phyloP scores from a whole-genome alignment of 164 flowering plant genomes.

The Vitis rupestris region DNA sequence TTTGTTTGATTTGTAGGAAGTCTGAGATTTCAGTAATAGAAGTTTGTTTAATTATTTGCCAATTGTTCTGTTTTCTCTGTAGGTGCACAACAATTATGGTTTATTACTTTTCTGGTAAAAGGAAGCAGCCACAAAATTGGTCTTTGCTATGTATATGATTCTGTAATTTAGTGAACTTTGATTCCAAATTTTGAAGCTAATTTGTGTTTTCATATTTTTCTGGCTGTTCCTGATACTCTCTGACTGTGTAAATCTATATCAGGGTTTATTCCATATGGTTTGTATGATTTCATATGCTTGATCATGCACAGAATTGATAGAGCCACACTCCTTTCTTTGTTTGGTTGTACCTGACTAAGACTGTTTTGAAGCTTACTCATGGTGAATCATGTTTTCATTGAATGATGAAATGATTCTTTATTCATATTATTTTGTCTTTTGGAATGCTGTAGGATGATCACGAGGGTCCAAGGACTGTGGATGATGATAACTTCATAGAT shows the following conservation, averaged over 20 bases:
- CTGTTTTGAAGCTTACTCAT: neutral
- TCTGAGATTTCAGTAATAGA: too few relatives aligned
- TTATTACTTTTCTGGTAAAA: too few relatives aligned
- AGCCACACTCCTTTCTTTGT: neutral
- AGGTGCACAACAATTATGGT: too few relatives aligned
- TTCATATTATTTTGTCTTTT: neutral
- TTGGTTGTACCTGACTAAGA: neutral
- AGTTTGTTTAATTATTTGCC: too few relatives aligned
- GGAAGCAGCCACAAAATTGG: too few relatives aligned
- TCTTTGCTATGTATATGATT: too few relatives aligned
- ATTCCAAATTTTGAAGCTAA: too few relatives aligned
- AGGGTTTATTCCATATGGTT: neutral
- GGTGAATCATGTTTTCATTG: neutral
- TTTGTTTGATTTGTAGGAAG: too few relatives aligned
- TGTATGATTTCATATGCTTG: neutral
- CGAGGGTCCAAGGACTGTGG: constrained; percentile 70
- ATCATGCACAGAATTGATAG: neutral
- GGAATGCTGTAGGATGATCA: constrained; percentile 62
- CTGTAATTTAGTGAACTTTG: too few relatives aligned
- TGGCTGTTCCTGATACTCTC: neutral
- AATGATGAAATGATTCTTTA: neutral
- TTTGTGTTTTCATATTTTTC: neutral
- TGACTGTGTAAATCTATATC: neutral
- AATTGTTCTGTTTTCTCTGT: too few relatives aligned
- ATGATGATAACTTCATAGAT: constrained; percentile 95